These are phyloP conservation scores for Myxozyma udenii DNA, from an alignment of 805 yeast species.

Conservation along the genomic window DNA sequence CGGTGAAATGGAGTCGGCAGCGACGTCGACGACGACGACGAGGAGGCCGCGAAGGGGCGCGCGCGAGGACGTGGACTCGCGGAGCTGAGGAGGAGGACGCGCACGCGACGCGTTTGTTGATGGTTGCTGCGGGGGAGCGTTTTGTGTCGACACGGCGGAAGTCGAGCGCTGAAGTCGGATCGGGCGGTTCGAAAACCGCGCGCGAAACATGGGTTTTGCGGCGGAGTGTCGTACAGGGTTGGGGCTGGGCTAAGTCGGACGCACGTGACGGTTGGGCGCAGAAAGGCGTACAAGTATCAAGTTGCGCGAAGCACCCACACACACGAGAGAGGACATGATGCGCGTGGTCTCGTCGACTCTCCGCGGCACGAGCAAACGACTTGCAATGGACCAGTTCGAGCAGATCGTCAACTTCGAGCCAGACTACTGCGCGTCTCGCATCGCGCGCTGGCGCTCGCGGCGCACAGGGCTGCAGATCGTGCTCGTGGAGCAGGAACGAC, in stretches of 20 bases:
- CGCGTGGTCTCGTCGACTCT: no score
- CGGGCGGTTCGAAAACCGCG: no score
- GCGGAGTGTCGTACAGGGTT: no score
- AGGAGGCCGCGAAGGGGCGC: no score
- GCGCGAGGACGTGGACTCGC: not conserved
- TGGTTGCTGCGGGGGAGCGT: not conserved
- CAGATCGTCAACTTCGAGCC: slow-evolving; percentile 13
- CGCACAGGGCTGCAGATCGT: slow-evolving; percentile 82
- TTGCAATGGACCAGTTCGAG: not conserved
- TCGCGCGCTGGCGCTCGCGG: slow-evolving; percentile 64
- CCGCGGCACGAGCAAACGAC: no score
- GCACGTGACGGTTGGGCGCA: no score
- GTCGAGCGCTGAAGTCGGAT: not conserved
- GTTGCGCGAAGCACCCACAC: no score
- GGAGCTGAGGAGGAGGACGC: not conserved
- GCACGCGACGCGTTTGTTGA: not conserved
- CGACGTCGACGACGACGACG: no score
- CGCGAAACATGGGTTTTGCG: no score
- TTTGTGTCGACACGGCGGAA: not conserved
- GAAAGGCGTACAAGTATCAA: no score
- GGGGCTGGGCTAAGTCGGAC: no score
- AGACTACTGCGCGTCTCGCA: slow-evolving; percentile 15
- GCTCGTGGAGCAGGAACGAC: slow-evolving; percentile 73
- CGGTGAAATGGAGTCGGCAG: not conserved
- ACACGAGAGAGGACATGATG: no score